Conservation (phyloP, 225 moss, liverwort and hornwort species). For the Sphagnum tenellum region DNA sequence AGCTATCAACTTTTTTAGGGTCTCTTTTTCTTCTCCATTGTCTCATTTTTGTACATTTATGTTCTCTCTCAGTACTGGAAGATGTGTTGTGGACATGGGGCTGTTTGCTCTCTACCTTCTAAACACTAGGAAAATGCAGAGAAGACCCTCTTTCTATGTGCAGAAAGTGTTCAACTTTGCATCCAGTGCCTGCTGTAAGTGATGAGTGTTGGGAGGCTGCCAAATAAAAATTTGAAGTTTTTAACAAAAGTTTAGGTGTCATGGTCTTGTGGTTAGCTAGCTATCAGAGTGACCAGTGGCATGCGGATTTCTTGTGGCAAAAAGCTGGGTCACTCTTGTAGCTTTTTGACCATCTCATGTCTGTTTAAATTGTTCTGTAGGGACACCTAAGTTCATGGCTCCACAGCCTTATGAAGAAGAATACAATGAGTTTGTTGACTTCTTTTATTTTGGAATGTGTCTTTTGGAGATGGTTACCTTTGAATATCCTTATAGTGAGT, state of each 20-base stretch:
- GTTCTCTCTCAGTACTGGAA: neutral
- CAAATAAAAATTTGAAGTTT: neutral
- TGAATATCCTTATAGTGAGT: slow-evolving; percentile 76
- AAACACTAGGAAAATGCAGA: no score
- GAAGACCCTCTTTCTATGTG: no score
- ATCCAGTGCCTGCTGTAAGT: no score
- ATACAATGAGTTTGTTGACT: slow-evolving; percentile 72
- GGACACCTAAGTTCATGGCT: slow-evolving; percentile 73
- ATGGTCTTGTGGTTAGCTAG: no score
- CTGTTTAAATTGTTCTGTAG: slow-evolving; percentile 7
- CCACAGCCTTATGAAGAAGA: slow-evolving; percentile 63
- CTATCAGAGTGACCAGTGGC: no score
- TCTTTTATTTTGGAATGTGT: slow-evolving; percentile 78
- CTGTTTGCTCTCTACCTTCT: no score
- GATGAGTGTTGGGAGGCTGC: no score
- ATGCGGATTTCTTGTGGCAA: no score
- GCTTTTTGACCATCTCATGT: neutral
- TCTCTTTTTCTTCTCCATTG: neutral
- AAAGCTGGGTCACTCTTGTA: no score
- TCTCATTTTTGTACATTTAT: neutral
- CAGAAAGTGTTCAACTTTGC: no score
- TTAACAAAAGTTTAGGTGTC: neutral
- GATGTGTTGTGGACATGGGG: no score
- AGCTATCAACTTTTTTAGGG: no score
- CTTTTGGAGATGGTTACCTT: slow-evolving; percentile 76